Evolutionary conservation across 2,329 filamentous ascomycete species (phyloP).

Genomic region (Fusarium nisikadoi): DNA sequence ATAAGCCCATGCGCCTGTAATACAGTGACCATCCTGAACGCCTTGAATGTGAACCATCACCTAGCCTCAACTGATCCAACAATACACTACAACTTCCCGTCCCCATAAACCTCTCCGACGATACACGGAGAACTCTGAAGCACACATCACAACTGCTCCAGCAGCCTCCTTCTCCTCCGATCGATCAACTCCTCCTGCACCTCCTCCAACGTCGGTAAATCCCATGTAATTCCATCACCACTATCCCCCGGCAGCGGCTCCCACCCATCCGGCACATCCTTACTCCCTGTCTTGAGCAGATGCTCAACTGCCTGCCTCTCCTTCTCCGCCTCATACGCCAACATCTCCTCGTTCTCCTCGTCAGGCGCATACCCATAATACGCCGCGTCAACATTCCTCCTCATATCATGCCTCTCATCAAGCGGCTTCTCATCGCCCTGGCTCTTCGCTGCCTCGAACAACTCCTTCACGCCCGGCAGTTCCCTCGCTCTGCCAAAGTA

Average conservation of each 20-base stretch:
- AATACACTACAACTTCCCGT: neutral
- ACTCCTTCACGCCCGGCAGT: constrained; percentile 92
- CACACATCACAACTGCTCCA: constrained; percentile 77
- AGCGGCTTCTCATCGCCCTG: constrained; percentile 70
- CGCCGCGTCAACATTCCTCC: constrained; percentile 85
- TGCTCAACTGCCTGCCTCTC: constrained; percentile 83
- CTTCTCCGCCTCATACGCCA: constrained; percentile 84
- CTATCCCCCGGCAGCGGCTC: constrained; percentile 86
- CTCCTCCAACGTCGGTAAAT: constrained; percentile 85
- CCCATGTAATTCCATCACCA: constrained; percentile 85
- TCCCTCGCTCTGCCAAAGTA: constrained; percentile 94
- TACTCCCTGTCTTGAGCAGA: constrained; percentile 67
- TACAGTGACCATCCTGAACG: constrained; percentile 30
- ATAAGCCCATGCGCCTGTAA: constrained; percentile 25
- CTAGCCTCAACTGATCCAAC: neutral
- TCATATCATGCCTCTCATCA: constrained; percentile 75
- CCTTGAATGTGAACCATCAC: constrained; percentile 16
- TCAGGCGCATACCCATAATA: constrained; percentile 97
- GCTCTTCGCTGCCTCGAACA: constrained; percentile 82
- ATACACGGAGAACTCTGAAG: neutral
- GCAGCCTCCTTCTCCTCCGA: constrained; percentile 80
- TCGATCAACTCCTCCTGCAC: constrained; percentile 96
- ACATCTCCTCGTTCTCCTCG: constrained; percentile 85
- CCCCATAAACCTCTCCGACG: neutral
- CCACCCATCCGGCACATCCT: constrained; percentile 76